Percentiles rank a stretch among this genome's conserved stretches.
Evolutionary conservation across 768 basidiomycete genomes (phyloP).

Genomic region (Amanita jacksonii): DNA sequence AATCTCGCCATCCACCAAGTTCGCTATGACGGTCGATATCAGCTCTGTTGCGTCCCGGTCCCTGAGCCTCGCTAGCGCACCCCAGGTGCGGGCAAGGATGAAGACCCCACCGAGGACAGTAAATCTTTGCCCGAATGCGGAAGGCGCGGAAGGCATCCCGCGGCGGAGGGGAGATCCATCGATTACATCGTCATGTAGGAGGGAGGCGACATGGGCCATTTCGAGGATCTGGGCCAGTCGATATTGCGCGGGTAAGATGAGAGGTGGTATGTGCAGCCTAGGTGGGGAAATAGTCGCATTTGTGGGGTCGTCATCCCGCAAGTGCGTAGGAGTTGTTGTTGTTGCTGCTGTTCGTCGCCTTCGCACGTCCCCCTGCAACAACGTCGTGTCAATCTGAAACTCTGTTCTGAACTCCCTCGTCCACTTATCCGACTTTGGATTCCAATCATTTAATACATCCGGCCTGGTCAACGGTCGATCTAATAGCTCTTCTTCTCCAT

Average conservation of each 20-base stretch:
- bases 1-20: conserved; percentile 95
- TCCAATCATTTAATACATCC: conserved; percentile 85
- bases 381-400: conserved; percentile 33
- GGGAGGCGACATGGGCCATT: conserved; percentile 94
- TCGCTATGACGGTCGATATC: conserved; percentile 84
- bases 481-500: conserved; percentile 46
- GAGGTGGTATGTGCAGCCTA: conserved; percentile 27
- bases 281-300: no score
- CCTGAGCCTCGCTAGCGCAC: conserved; percentile 80
- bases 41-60: conserved; percentile 89
- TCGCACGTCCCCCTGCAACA: neutral
- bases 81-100: conserved; percentile 82
- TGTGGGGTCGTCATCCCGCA: no score
- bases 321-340: conserved; percentile 13
- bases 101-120: conserved; percentile 94
- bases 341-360: conserved; percentile 16
- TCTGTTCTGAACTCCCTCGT: conserved; percentile 57
- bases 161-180: no score
- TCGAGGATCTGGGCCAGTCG: conserved; percentile 94
- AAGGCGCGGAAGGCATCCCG: conserved; percentile 46
- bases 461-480: conserved; percentile 72
- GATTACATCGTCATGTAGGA: conserved; percentile 88
- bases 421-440: conserved; percentile 75
- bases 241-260: conserved; percentile 77
- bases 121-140: conserved; percentile 80